Evolutionary conservation across 2,329 filamentous ascomycete genomes (phyloP).

Genomic region (Pseudocercospora cruenta): DNA sequence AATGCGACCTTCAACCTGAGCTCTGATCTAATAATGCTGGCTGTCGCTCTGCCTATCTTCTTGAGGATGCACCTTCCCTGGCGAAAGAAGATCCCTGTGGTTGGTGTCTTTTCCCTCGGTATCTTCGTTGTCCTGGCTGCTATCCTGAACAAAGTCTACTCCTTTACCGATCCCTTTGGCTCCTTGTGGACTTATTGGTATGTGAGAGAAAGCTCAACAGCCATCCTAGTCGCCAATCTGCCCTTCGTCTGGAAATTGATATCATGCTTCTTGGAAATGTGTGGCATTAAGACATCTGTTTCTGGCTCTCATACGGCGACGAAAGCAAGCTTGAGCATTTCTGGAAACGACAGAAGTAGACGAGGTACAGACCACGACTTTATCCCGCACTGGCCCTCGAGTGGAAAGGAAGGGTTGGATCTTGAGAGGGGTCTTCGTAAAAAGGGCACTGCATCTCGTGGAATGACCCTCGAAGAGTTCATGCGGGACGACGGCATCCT

Average conservation of each 20-base stretch:
- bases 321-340: background rate
- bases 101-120: slow-evolving; percentile 61
- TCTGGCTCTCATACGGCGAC: background rate
- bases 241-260: slow-evolving; percentile 61
- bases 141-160: slow-evolving; percentile 65
- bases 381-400: background rate
- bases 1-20: slow-evolving; percentile 50
- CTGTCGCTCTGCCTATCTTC: slow-evolving; percentile 50
- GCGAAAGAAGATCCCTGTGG: slow-evolving; percentile 57
- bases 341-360: background rate
- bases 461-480: background rate
- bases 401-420: background rate
- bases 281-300: slow-evolving; percentile 38
- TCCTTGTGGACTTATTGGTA: slow-evolving; percentile 64
- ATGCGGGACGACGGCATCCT: slow-evolving; percentile 12
- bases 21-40: slow-evolving; percentile 51
- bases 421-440: background rate
- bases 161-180: slow-evolving; percentile 61
- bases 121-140: slow-evolving; percentile 61
- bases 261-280: slow-evolving; percentile 36
- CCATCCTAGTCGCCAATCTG: slow-evolving; percentile 64
- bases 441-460: slow-evolving; percentile 1
- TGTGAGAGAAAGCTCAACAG: slow-evolving; percentile 61
- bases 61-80: slow-evolving; percentile 47
- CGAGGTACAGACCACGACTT: slow-evolving; percentile 1